Percentiles rank a stretch among this genome's conserved stretches.
Conservation (phyloP, 2,329 filamentous ascomycete genomes). For the Fusarium temperatum region DNA sequence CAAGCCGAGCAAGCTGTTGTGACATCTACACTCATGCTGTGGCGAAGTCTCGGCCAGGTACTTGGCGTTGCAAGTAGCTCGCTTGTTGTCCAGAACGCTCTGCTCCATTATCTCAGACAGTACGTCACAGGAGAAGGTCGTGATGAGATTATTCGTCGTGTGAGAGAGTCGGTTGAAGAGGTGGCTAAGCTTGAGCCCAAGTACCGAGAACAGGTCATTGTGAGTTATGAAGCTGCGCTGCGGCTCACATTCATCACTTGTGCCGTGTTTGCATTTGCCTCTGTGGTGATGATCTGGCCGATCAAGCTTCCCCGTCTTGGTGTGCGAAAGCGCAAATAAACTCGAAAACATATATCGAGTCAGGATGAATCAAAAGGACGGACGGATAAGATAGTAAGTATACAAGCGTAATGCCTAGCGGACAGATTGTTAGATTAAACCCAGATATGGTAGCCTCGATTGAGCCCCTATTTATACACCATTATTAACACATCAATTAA, state of each 20-base stretch:
- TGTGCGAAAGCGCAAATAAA: constrained; percentile 46
- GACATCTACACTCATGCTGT: constrained; percentile 75
- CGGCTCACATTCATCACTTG: constrained; percentile 57
- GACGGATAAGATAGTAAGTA: background rate
- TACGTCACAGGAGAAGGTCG: constrained; percentile 69
- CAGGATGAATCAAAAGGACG: background rate
- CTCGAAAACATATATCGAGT: background rate
- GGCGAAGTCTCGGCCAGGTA: constrained; percentile 76
- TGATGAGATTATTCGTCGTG: constrained; percentile 60
- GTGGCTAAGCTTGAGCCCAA: constrained; percentile 54
- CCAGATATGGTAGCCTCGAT: constrained; percentile 22
- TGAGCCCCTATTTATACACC: constrained; percentile 37
- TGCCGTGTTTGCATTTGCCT: constrained; percentile 57
- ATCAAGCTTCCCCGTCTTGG: constrained; percentile 65
- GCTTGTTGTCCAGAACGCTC: constrained; percentile 76
- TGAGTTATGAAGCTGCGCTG: constrained; percentile 63
- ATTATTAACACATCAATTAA: constrained; percentile 37
- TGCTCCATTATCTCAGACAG: constrained; percentile 66
- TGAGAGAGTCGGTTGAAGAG: constrained; percentile 64
- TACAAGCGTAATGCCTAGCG: constrained; percentile 4
- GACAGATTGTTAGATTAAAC: constrained; percentile 33
- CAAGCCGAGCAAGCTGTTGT: constrained; percentile 73
- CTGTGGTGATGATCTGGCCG: constrained; percentile 57
- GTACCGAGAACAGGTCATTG: constrained; percentile 64
- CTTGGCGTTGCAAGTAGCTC: constrained; percentile 78